phyloP scores from a whole-genome alignment of 768 basidiomycete genomes.

The Coprinellus micaceus region DNA sequence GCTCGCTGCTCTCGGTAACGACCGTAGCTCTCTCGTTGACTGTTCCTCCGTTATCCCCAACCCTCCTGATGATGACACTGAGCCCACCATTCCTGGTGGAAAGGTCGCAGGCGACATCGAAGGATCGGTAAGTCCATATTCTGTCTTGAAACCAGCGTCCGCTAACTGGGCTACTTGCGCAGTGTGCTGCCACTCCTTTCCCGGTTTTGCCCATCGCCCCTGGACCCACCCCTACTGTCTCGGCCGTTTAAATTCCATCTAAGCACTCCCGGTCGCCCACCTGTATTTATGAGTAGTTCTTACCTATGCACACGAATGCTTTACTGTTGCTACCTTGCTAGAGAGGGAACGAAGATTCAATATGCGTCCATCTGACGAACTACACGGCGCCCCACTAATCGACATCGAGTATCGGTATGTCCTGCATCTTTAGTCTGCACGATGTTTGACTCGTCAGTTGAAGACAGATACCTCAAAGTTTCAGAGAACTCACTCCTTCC shows the following conservation, averaged over 20 bases:
- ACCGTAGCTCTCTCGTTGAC: conserved; percentile 33
- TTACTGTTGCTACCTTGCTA: no score
- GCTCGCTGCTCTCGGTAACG: conserved; percentile 39
- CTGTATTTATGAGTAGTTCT: not conserved
- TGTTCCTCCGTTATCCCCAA: conserved; percentile 44
- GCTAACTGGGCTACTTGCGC: no score
- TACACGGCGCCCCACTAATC: no score
- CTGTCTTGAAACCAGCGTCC: no score
- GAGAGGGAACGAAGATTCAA: no score
- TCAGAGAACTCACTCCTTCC: not conserved
- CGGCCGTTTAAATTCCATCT: not conserved
- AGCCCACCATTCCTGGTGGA: conserved; percentile 5
- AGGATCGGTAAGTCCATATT: conserved; percentile 1
- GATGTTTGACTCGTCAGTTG: no score
- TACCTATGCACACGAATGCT: not conserved
- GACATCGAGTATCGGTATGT: no score
- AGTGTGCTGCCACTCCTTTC: conserved; percentile 3
- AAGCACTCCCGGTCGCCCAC: no score
- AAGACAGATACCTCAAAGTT: no score
- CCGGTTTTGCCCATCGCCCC: not conserved
- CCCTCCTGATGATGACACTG: conserved; percentile 13
- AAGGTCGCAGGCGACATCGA: conserved; percentile 2
- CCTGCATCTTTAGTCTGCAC: no score
- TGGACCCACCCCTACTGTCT: conserved; percentile 2
- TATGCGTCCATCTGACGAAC: no score